Evolutionary conservation across 257 asterid species (phyloP).

Genomic region (Cinchona pubescens): DNA sequence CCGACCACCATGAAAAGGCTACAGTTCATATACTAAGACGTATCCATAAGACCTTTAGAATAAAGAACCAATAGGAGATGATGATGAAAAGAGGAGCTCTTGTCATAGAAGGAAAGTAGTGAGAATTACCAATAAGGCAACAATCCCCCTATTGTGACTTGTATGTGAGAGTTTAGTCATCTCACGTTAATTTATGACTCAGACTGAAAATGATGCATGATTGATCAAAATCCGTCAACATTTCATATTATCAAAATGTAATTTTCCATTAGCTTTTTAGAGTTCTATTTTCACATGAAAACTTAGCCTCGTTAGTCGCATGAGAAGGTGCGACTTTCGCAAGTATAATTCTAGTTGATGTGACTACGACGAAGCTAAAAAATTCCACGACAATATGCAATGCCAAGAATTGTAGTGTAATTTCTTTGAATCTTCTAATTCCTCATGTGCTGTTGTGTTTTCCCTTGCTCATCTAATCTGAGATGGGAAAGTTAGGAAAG

Average conservation of each 20-base stretch:
- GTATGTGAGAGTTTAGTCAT: conserved; percentile 5
- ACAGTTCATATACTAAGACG: not conserved
- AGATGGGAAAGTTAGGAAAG: not conserved
- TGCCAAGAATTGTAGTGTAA: not conserved
- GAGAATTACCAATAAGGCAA: not conserved
- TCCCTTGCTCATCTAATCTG: not conserved
- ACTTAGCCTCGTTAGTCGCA: conserved; percentile 22
- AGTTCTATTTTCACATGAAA: conserved; percentile 25
- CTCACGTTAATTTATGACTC: conserved; percentile 7
- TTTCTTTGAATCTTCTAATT: not conserved
- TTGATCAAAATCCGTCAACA: conserved; percentile 1
- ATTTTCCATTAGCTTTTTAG: not conserved
- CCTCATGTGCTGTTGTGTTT: not conserved
- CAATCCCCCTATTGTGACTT: not conserved
- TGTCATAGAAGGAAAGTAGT: conserved; percentile 9
- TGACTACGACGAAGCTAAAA: not conserved
- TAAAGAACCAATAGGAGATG: not conserved
- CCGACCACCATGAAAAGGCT: conserved; percentile 13
- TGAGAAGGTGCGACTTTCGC: conserved; percentile 14
- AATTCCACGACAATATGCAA: not conserved
- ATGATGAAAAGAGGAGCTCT: conserved; percentile 10
- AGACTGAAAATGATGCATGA: conserved; percentile 8
- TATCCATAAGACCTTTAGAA: not conserved
- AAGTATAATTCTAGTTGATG: not conserved
- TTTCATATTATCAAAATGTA: not conserved